Base-by-base conservation (phyloP, 129 eudicot species). In the Sambucus nigra region DNA sequence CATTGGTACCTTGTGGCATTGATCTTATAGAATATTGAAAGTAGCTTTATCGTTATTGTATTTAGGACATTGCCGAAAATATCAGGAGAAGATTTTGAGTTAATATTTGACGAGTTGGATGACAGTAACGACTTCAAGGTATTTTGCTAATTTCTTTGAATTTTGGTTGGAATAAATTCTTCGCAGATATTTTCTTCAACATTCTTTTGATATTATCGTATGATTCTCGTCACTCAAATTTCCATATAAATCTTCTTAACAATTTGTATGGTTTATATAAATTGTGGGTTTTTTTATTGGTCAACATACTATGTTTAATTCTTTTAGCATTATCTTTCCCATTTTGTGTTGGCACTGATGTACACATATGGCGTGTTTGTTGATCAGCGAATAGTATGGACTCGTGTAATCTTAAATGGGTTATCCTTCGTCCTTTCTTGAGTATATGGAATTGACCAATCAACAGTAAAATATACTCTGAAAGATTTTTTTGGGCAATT, bases 11-110 rank as follows among this genome's bases (percentile, higher is more conserved):
- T 51, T 57, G 16, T 48, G 28, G 8, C 41, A 16, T 60, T 29
- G 24, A 39, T 27, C 6, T 63, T 50, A 0, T n/a, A n/a, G n/a
- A n/a, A n/a, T n/a, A n/a, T n/a, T n/a, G n/a, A n/a, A n/a, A n/a
- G n/a, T n/a, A n/a, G n/a, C n/a, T 29, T 42, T 55, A 25, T 25
- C 14, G 1, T 11, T 47, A 32, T n/a, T 25, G 12, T 49, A 14
- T 74, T 17, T 65, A 87, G 99, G 91, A 76, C 96, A 17, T 58
- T 92, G 74, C 99, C 99, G 55, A 80, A 86, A 58, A 92, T 80
- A 67, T 92, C 99, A 40, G 50, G 71, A 53, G 99, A 92, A 33
- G 99, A 92, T 75, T 86, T 82, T 68, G 95, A 71, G 61, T 57
- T 49, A 58, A 92, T 92, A 61, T 86, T 92, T 53, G 26, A 56